Evolutionary conservation across 2,329 filamentous ascomycete genomes (phyloP).

Genomic region (Fusarium sp.): DNA sequence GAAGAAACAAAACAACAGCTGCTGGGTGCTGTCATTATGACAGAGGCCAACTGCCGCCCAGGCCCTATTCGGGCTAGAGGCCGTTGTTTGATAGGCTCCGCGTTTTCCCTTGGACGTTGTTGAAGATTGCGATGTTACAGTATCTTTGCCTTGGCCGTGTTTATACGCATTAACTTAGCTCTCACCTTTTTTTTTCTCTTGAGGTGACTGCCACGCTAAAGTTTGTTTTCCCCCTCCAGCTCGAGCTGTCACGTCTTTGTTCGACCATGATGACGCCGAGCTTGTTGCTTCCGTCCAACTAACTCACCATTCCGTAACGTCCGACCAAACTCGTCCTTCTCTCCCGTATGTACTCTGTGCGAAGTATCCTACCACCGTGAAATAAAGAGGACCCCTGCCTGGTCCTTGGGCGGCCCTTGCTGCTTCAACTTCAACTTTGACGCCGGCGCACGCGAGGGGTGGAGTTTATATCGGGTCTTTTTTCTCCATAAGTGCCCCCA

Average conservation of each 20-base stretch:
- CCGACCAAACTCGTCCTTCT: slow-evolving; percentile 1
- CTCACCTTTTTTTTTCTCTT: background rate
- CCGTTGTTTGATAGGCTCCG: slow-evolving; percentile 34
- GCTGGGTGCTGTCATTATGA: slow-evolving; percentile 38
- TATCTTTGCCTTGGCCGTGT: slow-evolving; percentile 9
- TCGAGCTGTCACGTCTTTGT: slow-evolving; percentile 2
- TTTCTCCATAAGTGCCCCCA: slow-evolving; percentile 41
- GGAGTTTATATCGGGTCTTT: slow-evolving; percentile 37
- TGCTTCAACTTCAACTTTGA: slow-evolving; percentile 9
- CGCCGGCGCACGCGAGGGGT: slow-evolving; percentile 45
- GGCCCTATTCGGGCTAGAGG: slow-evolving; percentile 37
- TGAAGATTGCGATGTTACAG: slow-evolving; percentile 38
- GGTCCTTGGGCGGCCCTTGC: slow-evolving; percentile 22
- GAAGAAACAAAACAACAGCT: background rate
- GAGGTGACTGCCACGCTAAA: slow-evolving; percentile 11
- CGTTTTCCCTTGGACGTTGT: slow-evolving; percentile 5
- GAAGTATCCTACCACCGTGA: background rate
- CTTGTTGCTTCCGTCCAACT: slow-evolving; percentile 10
- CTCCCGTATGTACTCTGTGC: too few species aligned
- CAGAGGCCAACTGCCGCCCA: slow-evolving; percentile 23
- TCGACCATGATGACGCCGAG: slow-evolving; percentile 12
- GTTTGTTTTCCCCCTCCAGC: background rate
- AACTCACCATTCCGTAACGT: background rate
- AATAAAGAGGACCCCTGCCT: slow-evolving; percentile 27
- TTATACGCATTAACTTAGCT: background rate